Percentiles rank a stretch among this genome's conserved stretches.
Evolutionary conservation across 768 basidiomycete genomes (phyloP).

Genomic region (Xerocomellus intermedius): DNA sequence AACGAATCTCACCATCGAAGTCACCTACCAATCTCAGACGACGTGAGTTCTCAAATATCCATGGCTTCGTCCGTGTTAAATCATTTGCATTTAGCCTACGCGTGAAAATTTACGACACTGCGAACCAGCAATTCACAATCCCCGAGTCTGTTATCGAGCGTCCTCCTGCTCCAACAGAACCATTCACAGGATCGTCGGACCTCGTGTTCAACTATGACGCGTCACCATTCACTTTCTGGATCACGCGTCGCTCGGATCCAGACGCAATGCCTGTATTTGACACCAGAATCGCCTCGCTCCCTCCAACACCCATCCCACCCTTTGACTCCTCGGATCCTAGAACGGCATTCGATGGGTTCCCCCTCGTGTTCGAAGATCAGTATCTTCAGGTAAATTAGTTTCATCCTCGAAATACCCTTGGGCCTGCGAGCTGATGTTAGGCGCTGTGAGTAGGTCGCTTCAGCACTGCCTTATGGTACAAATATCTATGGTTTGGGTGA

Average conservation of each 20-base stretch:
- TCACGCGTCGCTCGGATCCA: constrained; percentile 64
- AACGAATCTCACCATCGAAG: constrained; percentile 56
- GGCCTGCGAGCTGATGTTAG: neutral
- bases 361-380: constrained; percentile 76
- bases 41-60: constrained; percentile 33
- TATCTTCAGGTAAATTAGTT: constrained; percentile 58
- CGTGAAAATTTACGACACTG: constrained; percentile 65
- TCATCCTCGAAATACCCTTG: neutral
- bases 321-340: constrained; percentile 49
- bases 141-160: constrained; percentile 53
- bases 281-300: constrained; percentile 62
- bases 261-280: constrained; percentile 62
- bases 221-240: constrained; percentile 77
- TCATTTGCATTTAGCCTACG: constrained; percentile 45
- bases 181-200: constrained; percentile 48
- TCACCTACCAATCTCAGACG: constrained; percentile 60
- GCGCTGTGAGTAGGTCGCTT: constrained; percentile 47
- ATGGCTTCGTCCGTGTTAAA: neutral
- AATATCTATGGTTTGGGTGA: constrained; percentile 83
- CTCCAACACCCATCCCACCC: constrained; percentile 56
- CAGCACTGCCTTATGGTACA: constrained; percentile 59
- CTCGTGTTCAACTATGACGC: constrained; percentile 66
- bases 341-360: constrained; percentile 61
- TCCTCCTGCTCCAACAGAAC: constrained; percentile 36
- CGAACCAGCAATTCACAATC: constrained; percentile 61